Evolutionary conservation across 2,329 filamentous ascomycete species (phyloP).

Genomic region (Aspergillus pseudoviridinutans): DNA sequence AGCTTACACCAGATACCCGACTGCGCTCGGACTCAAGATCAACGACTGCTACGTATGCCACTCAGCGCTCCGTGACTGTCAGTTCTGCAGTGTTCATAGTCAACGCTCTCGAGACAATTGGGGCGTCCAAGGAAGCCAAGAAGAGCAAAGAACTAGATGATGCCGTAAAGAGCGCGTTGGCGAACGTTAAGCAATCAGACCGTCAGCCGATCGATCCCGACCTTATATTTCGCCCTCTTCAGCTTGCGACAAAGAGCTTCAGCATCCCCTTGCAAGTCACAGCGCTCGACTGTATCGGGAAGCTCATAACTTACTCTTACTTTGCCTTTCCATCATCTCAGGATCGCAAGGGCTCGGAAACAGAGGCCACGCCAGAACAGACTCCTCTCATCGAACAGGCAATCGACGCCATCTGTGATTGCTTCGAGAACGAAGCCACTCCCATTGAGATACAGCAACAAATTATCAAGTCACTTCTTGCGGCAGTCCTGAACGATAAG

Average conservation of each 20-base stretch:
- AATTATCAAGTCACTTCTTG: conserved; percentile 94
- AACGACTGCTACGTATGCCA: conserved; percentile 50
- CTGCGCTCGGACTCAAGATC: conserved; percentile 59
- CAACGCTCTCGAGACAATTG: conserved; percentile 87
- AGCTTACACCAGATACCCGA: conserved; percentile 30
- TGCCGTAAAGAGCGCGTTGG: conserved; percentile 73
- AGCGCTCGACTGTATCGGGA: conserved; percentile 95
- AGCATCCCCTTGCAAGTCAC: conserved; percentile 83
- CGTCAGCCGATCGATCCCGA: conserved; percentile 81
- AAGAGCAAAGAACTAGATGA: conserved; percentile 81
- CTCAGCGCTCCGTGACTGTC: conserved; percentile 61
- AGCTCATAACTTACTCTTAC: conserved; percentile 98
- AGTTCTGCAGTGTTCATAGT: conserved; percentile 96
- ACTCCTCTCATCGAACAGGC: conserved; percentile 90
- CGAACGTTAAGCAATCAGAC: conserved; percentile 81
- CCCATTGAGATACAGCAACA: conserved; percentile 90
- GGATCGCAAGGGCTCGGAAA: conserved; percentile 17
- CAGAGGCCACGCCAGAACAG: conserved; percentile 31
- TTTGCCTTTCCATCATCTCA: conserved; percentile 68
- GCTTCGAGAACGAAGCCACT: conserved; percentile 95
- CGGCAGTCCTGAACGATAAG: conserved; percentile 96
- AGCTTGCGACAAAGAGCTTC: conserved; percentile 80
- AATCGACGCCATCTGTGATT: conserved; percentile 99
- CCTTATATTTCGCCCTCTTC: conserved; percentile 83
- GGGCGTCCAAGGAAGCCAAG: conserved; percentile 83